These are phyloP conservation scores for Schizopora paradoxa DNA, from an alignment of 1,284 basidiomycete genomes.

Conservation along the genomic window DNA sequence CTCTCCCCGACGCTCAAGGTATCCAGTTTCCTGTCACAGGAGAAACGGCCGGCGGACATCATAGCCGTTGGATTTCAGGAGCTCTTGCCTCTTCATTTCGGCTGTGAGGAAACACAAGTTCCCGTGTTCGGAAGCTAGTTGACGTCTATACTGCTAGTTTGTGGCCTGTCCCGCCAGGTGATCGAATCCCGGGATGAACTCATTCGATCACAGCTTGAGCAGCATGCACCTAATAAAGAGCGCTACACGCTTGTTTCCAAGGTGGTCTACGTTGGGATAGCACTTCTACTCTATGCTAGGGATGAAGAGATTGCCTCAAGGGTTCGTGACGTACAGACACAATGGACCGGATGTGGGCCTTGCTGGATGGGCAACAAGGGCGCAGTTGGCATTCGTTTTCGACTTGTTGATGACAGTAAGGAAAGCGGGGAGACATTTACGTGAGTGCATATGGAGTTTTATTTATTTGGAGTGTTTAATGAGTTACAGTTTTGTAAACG, in stretches of 20 bases:
- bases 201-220: constrained; percentile 67
- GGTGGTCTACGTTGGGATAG: constrained; percentile 75
- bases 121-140: constrained; percentile 11
- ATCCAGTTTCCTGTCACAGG: constrained; percentile 60
- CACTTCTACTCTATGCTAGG: constrained; percentile 74
- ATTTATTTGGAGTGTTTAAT: constrained; percentile 18
- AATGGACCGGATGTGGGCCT: constrained; percentile 74
- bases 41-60: constrained; percentile 67
- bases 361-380: constrained; percentile 93
- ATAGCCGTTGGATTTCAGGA: constrained; percentile 90
- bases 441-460: constrained; percentile 51
- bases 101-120: constrained; percentile 45
- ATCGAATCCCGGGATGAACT: constrained; percentile 56
- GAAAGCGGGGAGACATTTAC: constrained; percentile 72
- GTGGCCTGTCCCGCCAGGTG: constrained; percentile 55
- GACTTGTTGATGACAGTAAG: constrained; percentile 52
- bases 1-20: constrained; percentile 72
- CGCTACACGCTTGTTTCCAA: constrained; percentile 68
- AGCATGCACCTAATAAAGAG: constrained; percentile 60
- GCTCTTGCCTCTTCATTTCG: constrained; percentile 76
- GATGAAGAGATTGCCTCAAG: constrained; percentile 60
- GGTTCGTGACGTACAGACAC: constrained; percentile 63
- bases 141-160: constrained; percentile 1
- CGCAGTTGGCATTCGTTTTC: constrained; percentile 85
- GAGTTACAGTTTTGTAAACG: constrained; percentile 76